A percentile compares a stretch with the other conserved stretches of the same genome.
phyloP scores from a whole-genome alignment of 805 yeast genomes.

The Suhomyces vadensis region DNA sequence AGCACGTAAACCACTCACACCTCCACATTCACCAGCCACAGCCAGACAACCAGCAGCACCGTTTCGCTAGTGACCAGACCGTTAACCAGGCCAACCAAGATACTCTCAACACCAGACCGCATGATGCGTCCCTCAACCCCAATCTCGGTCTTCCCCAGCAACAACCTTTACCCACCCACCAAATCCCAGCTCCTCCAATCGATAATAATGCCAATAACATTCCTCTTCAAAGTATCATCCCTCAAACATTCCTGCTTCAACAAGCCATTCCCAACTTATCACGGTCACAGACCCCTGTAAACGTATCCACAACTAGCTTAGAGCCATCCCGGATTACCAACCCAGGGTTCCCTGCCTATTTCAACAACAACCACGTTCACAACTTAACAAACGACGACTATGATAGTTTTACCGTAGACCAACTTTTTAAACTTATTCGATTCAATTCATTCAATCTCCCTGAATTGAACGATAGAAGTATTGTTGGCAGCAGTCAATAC shows the following conservation, averaged over 20 bases:
- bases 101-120: too few relatives aligned
- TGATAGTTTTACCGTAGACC: constrained; percentile 37
- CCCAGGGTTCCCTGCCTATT: constrained; percentile 18
- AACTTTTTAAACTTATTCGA: constrained; percentile 39
- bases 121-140: too few relatives aligned
- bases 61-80: not conserved
- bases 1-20: constrained; percentile 1
- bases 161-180: constrained; percentile 2
- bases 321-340: constrained; percentile 7
- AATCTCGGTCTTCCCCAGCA: constrained; percentile 5
- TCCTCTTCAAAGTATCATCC: not conserved
- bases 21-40: constrained; percentile 6
- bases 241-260: not conserved
- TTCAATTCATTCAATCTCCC: constrained; percentile 14
- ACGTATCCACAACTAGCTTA: constrained; percentile 7
- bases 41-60: not conserved
- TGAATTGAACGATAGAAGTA: too few relatives aligned
- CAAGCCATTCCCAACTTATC: not conserved
- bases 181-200: constrained; percentile 1
- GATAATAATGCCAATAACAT: not conserved
- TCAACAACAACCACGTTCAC: constrained; percentile 22
- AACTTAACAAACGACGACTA: constrained; percentile 41
- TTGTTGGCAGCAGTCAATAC: not conserved
- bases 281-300: not conserved
- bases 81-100: constrained; percentile 1